A percentile compares a stretch with the other conserved stretches of the same genome.
phyloP scores from a whole-genome alignment of 2,329 filamentous ascomycete species.

The Cytospora leucostoma region DNA sequence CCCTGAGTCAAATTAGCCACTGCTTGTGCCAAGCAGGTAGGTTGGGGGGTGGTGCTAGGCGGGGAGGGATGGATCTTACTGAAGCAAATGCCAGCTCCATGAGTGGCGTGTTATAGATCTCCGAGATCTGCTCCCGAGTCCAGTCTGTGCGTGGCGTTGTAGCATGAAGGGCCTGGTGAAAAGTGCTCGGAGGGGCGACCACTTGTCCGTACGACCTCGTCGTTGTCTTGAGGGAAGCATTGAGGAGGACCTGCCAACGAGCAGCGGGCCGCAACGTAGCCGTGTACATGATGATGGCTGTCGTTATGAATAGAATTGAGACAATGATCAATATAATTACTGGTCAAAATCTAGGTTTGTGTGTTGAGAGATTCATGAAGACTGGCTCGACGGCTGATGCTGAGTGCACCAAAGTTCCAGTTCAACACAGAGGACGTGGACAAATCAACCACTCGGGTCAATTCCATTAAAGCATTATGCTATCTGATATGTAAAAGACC shows the following conservation, averaged over 20 bases:
- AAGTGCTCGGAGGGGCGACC: slow-evolving; percentile 30
- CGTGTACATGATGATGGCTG: neutral
- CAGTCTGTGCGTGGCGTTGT: slow-evolving; percentile 68
- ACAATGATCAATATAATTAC: no score
- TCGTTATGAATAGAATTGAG: no score
- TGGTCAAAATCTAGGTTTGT: no score
- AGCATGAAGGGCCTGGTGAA: slow-evolving; percentile 59
- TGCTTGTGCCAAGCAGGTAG: neutral
- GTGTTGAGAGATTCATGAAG: no score
- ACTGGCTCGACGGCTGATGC: no score
- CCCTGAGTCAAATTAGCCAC: slow-evolving; percentile 50
- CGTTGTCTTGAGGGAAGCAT: neutral
- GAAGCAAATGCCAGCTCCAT: slow-evolving; percentile 77
- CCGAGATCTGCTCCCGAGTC: slow-evolving; percentile 78
- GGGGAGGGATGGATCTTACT: slow-evolving; percentile 50
- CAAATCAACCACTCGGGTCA: no score
- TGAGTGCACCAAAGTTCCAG: no score
- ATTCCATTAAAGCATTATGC: no score
- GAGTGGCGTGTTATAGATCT: slow-evolving; percentile 79
- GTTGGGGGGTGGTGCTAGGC: no score
- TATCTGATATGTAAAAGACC: no score
- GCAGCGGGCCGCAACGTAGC: neutral
- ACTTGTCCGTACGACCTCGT: neutral
- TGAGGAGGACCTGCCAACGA: neutral
- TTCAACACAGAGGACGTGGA: no score